Evolutionary conservation across 2,329 filamentous ascomycete species (phyloP), one percentile per base, ranked within the genome.

Genomic region (Piedraia hortae): DNA sequence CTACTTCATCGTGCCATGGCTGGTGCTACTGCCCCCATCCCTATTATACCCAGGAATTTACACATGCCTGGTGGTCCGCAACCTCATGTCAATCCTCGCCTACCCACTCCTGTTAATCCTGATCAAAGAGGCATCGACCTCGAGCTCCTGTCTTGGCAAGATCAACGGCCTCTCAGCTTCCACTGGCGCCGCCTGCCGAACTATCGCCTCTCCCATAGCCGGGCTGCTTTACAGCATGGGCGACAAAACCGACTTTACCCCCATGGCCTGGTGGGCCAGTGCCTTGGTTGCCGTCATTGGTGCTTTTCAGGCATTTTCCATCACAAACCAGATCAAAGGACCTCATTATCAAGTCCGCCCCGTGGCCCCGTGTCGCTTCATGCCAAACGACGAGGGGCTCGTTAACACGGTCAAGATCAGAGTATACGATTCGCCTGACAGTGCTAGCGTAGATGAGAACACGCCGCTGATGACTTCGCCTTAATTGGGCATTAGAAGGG

Each of bases 91-190:
- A 5, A 71, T 74, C 31, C 51, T 74, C 16, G 61, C 59, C 11
- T 70, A 67, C 16, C 69, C 68, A 0, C 55, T 70, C 5, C 53
- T 69, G 1, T 50, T 75, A 12, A 73, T 75, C 28, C 50, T 75
- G 24, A 56, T 75, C 35, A 75, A 75, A 41, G 64, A 74, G 44
- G 64, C 69, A 1, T 61, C 63, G 3, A 65, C 67, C 0, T 56
- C 59, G 4, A 50, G 60, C 3, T 54, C 53, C 1, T 56, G 62
- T 4, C 50, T 75, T 9, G 69, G 69, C 1, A 65, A 60, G 33
- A 69, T 75, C 40, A 75, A 75, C 30, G 69, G 69, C 0, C 46
- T 74, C 5, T 67, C 68, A 21, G 71, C 71, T 28, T 68, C 62
- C 3, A 67, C 62, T 2, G 69, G 67, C n/a, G 71, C 68, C 10